phyloP scores from a whole-genome alignment of 257 asterid genomes.

The Anisodus tanguticus region DNA sequence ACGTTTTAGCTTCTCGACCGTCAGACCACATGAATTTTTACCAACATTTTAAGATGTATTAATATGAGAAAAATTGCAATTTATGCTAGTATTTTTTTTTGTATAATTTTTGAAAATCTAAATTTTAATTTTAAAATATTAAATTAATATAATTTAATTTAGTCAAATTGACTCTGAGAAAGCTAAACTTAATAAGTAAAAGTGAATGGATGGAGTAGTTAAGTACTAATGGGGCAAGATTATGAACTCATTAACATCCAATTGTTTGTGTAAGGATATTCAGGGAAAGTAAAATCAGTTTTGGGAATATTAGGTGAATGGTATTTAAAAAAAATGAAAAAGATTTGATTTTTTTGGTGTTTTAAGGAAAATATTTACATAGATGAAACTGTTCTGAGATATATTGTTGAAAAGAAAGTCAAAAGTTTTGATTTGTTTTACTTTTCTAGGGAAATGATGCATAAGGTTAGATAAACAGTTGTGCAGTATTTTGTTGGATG shows the following conservation, averaged over 20 bases:
- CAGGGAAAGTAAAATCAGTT: background rate
- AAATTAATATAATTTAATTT: too few relatives aligned
- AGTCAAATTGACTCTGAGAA: too few relatives aligned
- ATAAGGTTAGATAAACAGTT: constrained; percentile 20
- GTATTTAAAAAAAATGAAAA: background rate
- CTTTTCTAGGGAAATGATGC: background rate
- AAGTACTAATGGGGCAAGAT: background rate
- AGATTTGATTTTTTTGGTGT: background rate
- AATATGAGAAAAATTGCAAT: too few relatives aligned
- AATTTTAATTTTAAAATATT: too few relatives aligned
- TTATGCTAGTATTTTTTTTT: too few relatives aligned
- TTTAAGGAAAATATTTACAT: background rate
- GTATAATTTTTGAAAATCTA: too few relatives aligned
- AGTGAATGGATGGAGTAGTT: background rate
- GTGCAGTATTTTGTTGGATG: background rate
- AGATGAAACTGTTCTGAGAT: background rate
- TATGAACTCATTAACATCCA: background rate
- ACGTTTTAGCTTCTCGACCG: too few relatives aligned
- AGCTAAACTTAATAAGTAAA: background rate
- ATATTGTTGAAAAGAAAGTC: background rate
- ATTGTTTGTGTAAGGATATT: background rate
- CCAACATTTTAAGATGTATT: too few relatives aligned
- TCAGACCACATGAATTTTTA: too few relatives aligned
- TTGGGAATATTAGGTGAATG: background rate
- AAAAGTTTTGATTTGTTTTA: constrained; percentile 16